These are phyloP conservation scores for Xanthoparmelia taractica DNA, from an alignment of 495 filamentous ascomycete species.

Conservation along the genomic window DNA sequence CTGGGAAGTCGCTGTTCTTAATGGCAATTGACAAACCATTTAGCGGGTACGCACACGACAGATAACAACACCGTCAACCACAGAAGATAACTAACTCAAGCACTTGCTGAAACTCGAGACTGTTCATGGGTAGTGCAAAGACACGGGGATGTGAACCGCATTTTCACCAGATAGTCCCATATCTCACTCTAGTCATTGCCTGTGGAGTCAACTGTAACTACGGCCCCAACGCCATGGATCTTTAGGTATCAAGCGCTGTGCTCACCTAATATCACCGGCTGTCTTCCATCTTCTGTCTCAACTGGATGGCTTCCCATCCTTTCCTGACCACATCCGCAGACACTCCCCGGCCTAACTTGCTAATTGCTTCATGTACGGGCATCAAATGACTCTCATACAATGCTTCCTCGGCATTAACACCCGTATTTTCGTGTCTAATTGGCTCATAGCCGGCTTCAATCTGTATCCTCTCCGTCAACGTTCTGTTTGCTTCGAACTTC, in stretches of 20 bases:
- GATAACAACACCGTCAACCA: too few relatives aligned
- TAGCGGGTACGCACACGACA: too few relatives aligned
- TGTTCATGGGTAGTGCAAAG: too few relatives aligned
- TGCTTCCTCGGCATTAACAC: constrained; percentile 40
- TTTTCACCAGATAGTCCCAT: too few relatives aligned
- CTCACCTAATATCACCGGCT: not conserved
- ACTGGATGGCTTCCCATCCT: constrained; percentile 36
- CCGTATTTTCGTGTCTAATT: constrained; percentile 35
- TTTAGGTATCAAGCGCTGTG: not conserved
- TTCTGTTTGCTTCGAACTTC: constrained; percentile 30
- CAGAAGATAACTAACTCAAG: too few relatives aligned
- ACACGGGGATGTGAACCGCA: too few relatives aligned
- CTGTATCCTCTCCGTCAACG: constrained; percentile 31
- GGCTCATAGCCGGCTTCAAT: constrained; percentile 38
- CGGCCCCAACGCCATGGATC: not conserved
- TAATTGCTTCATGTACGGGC: constrained; percentile 35
- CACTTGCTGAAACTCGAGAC: too few relatives aligned
- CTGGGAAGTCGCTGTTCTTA: too few relatives aligned
- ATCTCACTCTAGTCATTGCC: not conserved
- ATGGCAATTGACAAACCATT: too few relatives aligned
- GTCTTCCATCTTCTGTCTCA: constrained; percentile 30
- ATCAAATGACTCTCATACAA: constrained; percentile 37
- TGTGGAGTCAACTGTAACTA: not conserved
- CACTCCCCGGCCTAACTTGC: constrained; percentile 33
- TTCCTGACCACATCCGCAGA: constrained; percentile 36